Percentiles rank a stretch among this genome's conserved stretches.
phyloP scores from a whole-genome alignment of 140 eudicot species.

The Ambrosia hybrid region DNA sequence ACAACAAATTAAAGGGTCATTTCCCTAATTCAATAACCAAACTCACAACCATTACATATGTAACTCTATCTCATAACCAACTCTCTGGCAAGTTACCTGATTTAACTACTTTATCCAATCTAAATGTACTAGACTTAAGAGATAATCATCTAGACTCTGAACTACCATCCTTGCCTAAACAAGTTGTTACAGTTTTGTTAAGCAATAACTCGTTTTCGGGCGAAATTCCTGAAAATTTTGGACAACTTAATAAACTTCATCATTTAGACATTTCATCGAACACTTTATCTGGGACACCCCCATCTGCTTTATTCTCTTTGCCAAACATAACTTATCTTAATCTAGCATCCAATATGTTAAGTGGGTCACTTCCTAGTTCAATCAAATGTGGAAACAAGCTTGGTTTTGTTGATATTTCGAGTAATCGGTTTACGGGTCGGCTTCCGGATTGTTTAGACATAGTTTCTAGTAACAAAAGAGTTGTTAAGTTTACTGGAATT shows the following conservation, averaged over 20 bases:
- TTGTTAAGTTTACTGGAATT: slow-evolving; percentile 62
- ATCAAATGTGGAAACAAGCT: slow-evolving; percentile 73
- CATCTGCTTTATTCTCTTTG: slow-evolving; percentile 52
- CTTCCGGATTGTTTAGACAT: slow-evolving; percentile 67
- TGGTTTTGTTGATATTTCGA: slow-evolving; percentile 75
- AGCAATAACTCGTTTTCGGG: slow-evolving; percentile 77
- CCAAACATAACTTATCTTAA: slow-evolving; percentile 72
- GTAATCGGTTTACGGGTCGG: slow-evolving; percentile 62
- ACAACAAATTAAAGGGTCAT: slow-evolving; percentile 66
- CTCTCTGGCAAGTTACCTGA: slow-evolving; percentile 78
- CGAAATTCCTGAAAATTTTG: slow-evolving; percentile 49
- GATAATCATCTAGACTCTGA: slow-evolving; percentile 62
- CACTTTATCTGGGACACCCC: slow-evolving; percentile 55
- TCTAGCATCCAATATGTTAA: slow-evolving; percentile 69
- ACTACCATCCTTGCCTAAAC: slow-evolving; percentile 62
- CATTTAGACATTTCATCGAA: slow-evolving; percentile 77
- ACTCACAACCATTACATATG: slow-evolving; percentile 42
- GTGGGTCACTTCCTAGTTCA: slow-evolving; percentile 63
- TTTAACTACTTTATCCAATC: slow-evolving; percentile 48
- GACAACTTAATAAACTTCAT: slow-evolving; percentile 47
- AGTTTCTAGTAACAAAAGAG: slow-evolving; percentile 40
- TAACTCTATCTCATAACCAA: slow-evolving; percentile 56
- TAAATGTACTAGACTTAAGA: slow-evolving; percentile 75
- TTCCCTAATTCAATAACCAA: slow-evolving; percentile 60
- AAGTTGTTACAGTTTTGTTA: slow-evolving; percentile 59